Evolutionary conservation across 768 basidiomycete species (phyloP).

Genomic region (Hortiboletus flavorubellus): DNA sequence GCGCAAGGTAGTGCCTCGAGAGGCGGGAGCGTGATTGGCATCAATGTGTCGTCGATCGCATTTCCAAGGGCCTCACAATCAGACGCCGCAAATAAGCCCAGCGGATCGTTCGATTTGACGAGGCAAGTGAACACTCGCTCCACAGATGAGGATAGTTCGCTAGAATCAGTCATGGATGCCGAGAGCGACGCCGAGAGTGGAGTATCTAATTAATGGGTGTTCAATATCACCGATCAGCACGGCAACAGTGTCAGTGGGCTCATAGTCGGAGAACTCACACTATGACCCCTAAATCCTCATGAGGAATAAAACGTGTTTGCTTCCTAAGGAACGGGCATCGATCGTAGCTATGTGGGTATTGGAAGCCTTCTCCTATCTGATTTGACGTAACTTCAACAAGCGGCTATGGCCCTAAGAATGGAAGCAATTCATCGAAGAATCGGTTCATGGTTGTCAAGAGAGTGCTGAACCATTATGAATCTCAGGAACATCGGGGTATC

Average conservation of each 20-base stretch:
- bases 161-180: slow-evolving; percentile 7
- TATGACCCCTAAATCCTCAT: background rate
- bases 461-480: background rate
- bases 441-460: background rate
- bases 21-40: slow-evolving; percentile 21
- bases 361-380: background rate
- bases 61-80: slow-evolving; percentile 20
- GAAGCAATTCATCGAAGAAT: background rate
- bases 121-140: slow-evolving; percentile 8
- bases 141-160: background rate
- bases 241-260: background rate
- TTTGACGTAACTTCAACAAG: background rate
- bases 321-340: background rate
- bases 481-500: background rate
- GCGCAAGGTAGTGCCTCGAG: slow-evolving; percentile 32
- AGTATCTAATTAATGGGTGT: background rate
- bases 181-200: background rate
- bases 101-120: slow-evolving; percentile 19
- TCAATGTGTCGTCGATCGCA: slow-evolving; percentile 8
- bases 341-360: background rate
- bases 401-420: background rate
- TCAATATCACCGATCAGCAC: background rate
- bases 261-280: background rate
- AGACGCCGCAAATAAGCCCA: slow-evolving; percentile 8
- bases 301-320: slow-evolving; percentile 12